Base-by-base conservation (phyloP, 495 filamentous ascomycete species). In the Daldinia vernicosa region DNA sequence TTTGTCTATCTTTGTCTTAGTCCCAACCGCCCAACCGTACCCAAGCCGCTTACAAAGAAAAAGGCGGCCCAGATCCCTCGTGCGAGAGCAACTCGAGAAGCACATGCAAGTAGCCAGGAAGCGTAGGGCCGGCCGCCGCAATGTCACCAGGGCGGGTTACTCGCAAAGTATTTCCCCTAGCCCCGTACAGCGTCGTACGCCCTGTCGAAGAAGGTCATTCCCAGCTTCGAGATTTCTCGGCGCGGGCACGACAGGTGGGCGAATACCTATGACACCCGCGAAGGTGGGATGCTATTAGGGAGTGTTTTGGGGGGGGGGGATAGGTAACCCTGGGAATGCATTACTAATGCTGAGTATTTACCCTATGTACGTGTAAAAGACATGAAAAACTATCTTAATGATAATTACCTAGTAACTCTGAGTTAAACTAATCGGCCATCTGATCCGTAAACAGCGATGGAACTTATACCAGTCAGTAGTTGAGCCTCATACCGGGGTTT, bases 91-190 rank as follows among this genome's bases (percentile, higher is more conserved):
- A 47, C 43, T 24, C 43, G 43, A 47, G 43, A 47, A 33, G 27
- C 52, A 54, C 17, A 32, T 32, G 52, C 26, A 55, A 19, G 52
- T 32, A 55, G 26, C 43, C 43, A 47, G 43, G 17, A 24, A 47
- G 43, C 43, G 43, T 47, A 47, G 19, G 43, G 43, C 43, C 19
- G 43, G 43, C 43, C 43, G 43, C 43, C 43, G 43, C 43, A 7
- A 11, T 47, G 43, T 24, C 22, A 14, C 43, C 43, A 11, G 43
- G 43, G 43, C 43, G 43, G 33, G n/a, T n/a, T 35, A 47, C 43
- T 47, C 43, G 43, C 43, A 47, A 47, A 47, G 43, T 47, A 47
- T 47, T 47, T 47, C 43, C 43, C 19, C 9, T 22, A 47, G 43
- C 43, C 33, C 12, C 33, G 33, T 35, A 35, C 33, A 3, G 39